Base-by-base conservation (phyloP, 805 yeast genomes). In the Lachancea fermentati region DNA sequence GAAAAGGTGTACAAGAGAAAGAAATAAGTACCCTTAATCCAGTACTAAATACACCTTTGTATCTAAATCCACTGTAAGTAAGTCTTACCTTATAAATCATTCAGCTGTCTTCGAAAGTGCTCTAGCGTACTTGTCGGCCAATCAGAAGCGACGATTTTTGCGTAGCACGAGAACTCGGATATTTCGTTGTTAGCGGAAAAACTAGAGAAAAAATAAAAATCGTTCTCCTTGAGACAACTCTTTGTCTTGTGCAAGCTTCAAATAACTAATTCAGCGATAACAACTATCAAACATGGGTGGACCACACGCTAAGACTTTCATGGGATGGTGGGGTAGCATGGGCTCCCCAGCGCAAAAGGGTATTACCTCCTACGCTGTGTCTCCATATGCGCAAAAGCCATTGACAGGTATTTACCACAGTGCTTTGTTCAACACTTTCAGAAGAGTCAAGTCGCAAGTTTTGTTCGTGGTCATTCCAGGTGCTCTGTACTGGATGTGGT, bases 301-400 rank as follows among this genome's bases (percentile, higher is more conserved):
- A 60, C 82, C 82, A 63, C 76, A 77, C 55, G 80, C 81, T 56
- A 78, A 75, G 55, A 63, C 87, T 60, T 88, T 83, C 62, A 81
- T 85, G 91, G 97, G 97, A 56, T 88, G 96, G 96, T 88, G 97
- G 97, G 97, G 97, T 62, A 67, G 73, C 71, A 68, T 88, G 62
- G 95, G 94, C 47, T 75, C 85, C 67, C 89, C 93, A 63, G 76
- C 76, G 55, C 95, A 86, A 73, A 85, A 85, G 68, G 82, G 86
- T 71, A 73, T 83, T 50, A 84, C 91, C 48, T 76, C 84, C 45
- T 93, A 91, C 75, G 73, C 96, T 42, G 88, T 93, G 49, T 85
- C 98, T 51, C 94, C 96, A 47, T 85, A 76, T 55, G 96, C 96
- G 46, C 94, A 91, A 69, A 80, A 78, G 66, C 97, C 97, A 43